A percentile compares a stretch with the other conserved stretches of the same genome.
Evolutionary conservation across 2,329 filamentous ascomycete genomes (phyloP).

Genomic region (Thelonectria blattea): DNA sequence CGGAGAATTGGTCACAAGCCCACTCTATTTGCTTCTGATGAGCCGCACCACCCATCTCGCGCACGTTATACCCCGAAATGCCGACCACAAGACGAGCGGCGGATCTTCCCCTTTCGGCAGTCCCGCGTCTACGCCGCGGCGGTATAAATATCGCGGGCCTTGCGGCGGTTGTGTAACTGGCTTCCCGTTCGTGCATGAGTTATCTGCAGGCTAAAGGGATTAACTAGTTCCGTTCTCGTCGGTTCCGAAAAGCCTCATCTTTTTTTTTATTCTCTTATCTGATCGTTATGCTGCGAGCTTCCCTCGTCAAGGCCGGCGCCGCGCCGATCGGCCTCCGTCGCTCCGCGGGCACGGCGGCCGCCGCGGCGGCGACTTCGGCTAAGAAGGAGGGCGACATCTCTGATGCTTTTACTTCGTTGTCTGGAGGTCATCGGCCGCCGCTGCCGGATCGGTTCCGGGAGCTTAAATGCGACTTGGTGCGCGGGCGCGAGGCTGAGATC

Average conservation of each 20-base stretch:
- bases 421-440: constrained; percentile 50
- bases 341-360: constrained; percentile 24
- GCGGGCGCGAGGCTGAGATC: constrained; percentile 55
- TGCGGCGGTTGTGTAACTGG: background rate
- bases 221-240: background rate
- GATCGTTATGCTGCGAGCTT: constrained; percentile 32
- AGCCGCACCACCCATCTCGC: background rate
- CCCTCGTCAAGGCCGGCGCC: constrained; percentile 22
- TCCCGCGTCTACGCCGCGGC: constrained; percentile 31
- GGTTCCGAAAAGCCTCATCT: background rate
- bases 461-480: constrained; percentile 60
- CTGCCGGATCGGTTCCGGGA: constrained; percentile 62
- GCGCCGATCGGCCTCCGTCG: constrained; percentile 23
- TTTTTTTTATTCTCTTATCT: background rate
- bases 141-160: constrained; percentile 28
- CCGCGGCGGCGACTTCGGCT: constrained; percentile 24
- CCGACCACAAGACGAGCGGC: constrained; percentile 15
- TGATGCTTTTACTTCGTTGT: constrained; percentile 65
- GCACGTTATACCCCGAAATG: constrained; percentile 8
- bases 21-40: constrained; percentile 1
- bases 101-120: constrained; percentile 41
- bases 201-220: background rate
- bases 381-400: constrained; percentile 69
- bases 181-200: background rate
- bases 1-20: background rate